These are phyloP conservation scores for Themeda triandra DNA, from an alignment of 176 grass and related monocot genomes.

Conservation along the genomic window DNA sequence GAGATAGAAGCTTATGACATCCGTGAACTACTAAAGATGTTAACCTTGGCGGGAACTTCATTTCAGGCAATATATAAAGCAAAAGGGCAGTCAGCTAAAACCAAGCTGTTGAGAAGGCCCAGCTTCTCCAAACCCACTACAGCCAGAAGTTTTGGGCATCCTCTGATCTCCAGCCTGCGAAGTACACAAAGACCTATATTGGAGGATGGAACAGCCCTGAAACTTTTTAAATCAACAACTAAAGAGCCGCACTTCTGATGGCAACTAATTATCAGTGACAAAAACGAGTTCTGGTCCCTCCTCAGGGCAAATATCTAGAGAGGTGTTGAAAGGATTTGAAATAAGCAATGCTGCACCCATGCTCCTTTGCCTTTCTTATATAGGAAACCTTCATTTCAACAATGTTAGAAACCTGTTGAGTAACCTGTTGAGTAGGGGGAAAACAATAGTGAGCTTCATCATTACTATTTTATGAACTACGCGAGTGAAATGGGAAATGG, in stretches of 20 bases:
- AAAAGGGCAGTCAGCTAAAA: conserved; percentile 34
- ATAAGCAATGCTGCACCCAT: neutral
- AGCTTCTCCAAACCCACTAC: neutral
- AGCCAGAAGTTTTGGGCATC: conserved; percentile 23
- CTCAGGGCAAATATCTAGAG: conserved; percentile 1
- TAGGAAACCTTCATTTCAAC: conserved; percentile 13
- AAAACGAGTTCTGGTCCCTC: neutral
- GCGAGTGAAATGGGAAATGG: too few species aligned
- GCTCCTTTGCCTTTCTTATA: neutral
- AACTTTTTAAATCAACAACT: neutral
- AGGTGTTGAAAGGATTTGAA: conserved; percentile 10
- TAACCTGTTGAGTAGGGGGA: too few species aligned
- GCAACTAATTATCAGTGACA: conserved; percentile 15
- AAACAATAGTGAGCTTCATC: neutral
- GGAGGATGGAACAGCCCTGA: neutral
- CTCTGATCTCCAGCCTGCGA: conserved; percentile 31
- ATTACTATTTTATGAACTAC: neutral
- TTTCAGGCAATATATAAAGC: neutral
- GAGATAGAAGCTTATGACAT: conserved; percentile 24
- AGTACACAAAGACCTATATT: conserved; percentile 1
- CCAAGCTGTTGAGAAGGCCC: neutral
- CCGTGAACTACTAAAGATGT: conserved; percentile 26
- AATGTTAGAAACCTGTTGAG: neutral
- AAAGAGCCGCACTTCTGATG: neutral
- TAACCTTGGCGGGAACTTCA: conserved; percentile 1